Evolutionary conservation across 23 red algal genomes (phyloP), one percentile per base, ranked within the genome.

Genomic region (Gracilaria vermiculophylla): DNA sequence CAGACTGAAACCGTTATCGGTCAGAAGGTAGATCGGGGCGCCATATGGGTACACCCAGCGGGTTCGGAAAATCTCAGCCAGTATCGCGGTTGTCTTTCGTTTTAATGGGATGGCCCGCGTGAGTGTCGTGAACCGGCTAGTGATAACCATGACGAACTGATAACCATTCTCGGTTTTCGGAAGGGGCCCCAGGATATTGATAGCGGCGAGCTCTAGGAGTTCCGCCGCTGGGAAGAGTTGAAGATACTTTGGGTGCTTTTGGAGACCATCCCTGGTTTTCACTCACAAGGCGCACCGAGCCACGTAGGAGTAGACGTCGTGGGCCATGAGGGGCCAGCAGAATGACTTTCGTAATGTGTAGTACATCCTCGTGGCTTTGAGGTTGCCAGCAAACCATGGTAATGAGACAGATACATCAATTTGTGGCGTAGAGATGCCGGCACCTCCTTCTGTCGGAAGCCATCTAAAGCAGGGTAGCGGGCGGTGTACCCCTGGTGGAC

Each of bases 1-100:
- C 6, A 88, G 33, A 39, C 77, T 43, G 9, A 41, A 37, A 42
- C 85, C 85, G 27, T 89, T 78, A 53, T 89, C 70, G 51, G 70
- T 77, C 34, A 89, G 53, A 2, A 78, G 23, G n/a, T 77, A 61
- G 29, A 78, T 5, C 2, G 70, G 70, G 0, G 70, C 54, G 13
- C 70, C 69, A 27, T 89, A 89, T 20, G 52, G 29, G 40, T 44
- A 77, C 0, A 89, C 60, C 71, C 85, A 78, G 23, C 62, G 0
- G 25, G 58, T 45, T 0, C 33, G 42, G 52, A 89, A 77, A 2
- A n/a, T 51, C 35, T 47, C 21, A 0, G 67, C 67, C 25, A 89
- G 17, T 27, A 39, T 28, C 13, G 57, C 20, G 3, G 16, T 2
- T 15, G n/a, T 60, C 24, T 5, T 78, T 11, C 17, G 13, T 62